Conservation (phyloP, 1,284 basidiomycete species). For the Rhodotorula sp. region DNA sequence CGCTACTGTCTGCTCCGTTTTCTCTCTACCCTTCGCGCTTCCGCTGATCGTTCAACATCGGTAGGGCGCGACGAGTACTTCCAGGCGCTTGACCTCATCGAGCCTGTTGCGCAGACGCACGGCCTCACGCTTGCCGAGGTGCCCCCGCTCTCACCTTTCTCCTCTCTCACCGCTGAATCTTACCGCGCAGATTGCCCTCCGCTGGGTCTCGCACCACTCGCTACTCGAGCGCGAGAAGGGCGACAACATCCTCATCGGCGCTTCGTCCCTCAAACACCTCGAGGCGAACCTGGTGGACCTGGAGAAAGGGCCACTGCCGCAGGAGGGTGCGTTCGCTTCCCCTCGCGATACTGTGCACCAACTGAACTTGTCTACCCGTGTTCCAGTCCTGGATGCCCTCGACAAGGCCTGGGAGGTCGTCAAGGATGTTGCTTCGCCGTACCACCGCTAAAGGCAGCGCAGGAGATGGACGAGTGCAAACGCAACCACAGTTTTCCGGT, state of each 20-base stretch:
- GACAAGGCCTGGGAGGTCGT: conserved; percentile 55
- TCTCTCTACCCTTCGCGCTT: background rate
- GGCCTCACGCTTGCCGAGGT: conserved; percentile 58
- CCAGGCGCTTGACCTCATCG: conserved; percentile 56
- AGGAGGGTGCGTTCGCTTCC: conserved; percentile 54
- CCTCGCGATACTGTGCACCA: conserved; percentile 39
- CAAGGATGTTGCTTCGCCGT: conserved; percentile 49
- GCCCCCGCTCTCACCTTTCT: background rate
- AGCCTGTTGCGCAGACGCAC: conserved; percentile 56
- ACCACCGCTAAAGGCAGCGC: background rate
- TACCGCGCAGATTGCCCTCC: conserved; percentile 51
- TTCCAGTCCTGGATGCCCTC: conserved; percentile 50
- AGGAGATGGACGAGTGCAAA: background rate
- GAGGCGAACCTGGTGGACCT: conserved; percentile 59
- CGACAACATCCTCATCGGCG: conserved; percentile 59
- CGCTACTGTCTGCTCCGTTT: conserved; percentile 49
- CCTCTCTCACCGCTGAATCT: too few relatives aligned
- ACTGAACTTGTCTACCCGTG: conserved; percentile 47
- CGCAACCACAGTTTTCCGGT: background rate
- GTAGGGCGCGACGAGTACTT: conserved; percentile 55
- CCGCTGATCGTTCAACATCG: background rate
- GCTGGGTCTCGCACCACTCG: conserved; percentile 62
- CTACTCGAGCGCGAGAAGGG: conserved; percentile 55
- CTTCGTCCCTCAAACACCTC: conserved; percentile 59
- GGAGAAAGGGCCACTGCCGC: conserved; percentile 59